Evolutionary conservation across 345 rosid species (phyloP).

Genomic region (Melaleuca alternifolia): DNA sequence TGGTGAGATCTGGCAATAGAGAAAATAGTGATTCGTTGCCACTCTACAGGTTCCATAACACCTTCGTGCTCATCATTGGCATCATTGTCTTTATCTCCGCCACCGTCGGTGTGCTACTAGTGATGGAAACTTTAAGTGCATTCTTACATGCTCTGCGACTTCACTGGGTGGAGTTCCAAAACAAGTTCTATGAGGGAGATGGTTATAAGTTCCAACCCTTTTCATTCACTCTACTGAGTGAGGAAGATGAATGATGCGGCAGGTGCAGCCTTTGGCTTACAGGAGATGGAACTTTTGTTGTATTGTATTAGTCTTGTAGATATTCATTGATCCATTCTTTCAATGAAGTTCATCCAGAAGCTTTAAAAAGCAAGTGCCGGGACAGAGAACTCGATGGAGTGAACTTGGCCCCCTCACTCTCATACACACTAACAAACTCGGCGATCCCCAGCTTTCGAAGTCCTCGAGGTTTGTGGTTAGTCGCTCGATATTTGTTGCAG

Average conservation of each 20-base stretch:
- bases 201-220: conserved; percentile 52
- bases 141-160: conserved; percentile 54
- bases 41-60: conserved; percentile 42
- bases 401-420: neutral
- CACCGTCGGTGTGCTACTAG: conserved; percentile 49
- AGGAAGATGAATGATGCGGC: conserved; percentile 19
- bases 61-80: conserved; percentile 35
- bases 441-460: neutral
- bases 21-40: neutral
- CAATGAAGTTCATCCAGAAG: neutral
- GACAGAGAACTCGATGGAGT: neutral
- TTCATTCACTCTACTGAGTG: conserved; percentile 27
- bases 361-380: neutral
- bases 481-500: neutral
- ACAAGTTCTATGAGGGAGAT: conserved; percentile 56
- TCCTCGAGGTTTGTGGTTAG: neutral
- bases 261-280: neutral
- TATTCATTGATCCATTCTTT: neutral
- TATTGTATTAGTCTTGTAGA: neutral
- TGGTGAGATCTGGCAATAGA: neutral
- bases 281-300: neutral
- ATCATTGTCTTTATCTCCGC: conserved; percentile 34
- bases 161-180: conserved; percentile 67
- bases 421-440: neutral
- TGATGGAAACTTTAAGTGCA: conserved; percentile 63